A percentile compares a stretch with the other conserved stretches of the same genome.
These are phyloP conservation scores for Monilinia aucupariae DNA, from an alignment of 2,329 filamentous ascomycete species.

Conservation along the genomic window DNA sequence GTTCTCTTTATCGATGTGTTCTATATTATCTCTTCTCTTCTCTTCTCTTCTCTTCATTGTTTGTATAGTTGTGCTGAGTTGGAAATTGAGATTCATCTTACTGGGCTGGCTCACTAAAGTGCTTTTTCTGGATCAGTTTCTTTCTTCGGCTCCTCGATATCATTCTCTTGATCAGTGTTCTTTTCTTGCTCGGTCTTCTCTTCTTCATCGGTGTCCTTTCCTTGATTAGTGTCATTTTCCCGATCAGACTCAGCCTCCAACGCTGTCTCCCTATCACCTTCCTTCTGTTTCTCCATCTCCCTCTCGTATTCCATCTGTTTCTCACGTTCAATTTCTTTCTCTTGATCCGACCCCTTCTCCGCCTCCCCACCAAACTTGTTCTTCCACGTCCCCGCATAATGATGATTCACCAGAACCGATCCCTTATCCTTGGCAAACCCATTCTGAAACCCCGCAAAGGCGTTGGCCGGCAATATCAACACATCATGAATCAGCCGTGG, in stretches of 20 bases:
- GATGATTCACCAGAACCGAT: background rate
- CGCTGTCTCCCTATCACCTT: background rate
- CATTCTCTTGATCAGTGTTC: background rate
- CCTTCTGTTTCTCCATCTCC: background rate
- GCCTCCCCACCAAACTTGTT: slow-evolving; percentile 3
- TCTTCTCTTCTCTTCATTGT: background rate
- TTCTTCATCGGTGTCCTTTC: background rate
- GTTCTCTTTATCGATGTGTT: background rate
- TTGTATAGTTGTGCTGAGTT: background rate
- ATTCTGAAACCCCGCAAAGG: background rate
- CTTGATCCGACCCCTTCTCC: background rate
- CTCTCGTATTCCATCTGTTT: background rate
- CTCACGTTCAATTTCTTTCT: background rate
- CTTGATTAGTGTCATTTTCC: background rate
- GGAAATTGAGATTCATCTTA: background rate
- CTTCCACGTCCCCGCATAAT: slow-evolving; percentile 10
- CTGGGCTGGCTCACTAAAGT: background rate
- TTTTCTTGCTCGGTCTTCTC: background rate
- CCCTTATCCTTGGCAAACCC: background rate
- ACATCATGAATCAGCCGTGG: slow-evolving; percentile 1
- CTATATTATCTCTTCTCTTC: background rate
- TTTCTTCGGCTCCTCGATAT: background rate
- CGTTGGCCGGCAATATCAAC: background rate
- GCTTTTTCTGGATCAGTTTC: background rate
- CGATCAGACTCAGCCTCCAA: too few species aligned